Evolutionary conservation across 2,329 filamentous ascomycete species (phyloP).

Genomic region (Coleophoma crateriformis): DNA sequence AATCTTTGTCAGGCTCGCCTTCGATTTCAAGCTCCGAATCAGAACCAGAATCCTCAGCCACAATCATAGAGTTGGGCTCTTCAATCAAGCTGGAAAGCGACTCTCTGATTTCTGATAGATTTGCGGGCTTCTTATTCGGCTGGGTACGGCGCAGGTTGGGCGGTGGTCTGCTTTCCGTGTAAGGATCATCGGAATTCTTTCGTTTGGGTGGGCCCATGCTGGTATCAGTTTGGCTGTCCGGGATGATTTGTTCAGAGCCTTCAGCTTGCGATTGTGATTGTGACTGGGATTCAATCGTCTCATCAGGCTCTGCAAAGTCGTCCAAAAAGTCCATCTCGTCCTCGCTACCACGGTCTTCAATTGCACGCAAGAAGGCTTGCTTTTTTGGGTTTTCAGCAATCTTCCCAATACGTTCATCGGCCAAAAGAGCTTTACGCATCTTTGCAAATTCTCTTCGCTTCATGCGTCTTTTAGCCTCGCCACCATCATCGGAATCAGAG

Average conservation of each 20-base stretch:
- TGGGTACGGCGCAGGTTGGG: constrained; percentile 58
- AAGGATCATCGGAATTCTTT: constrained; percentile 33
- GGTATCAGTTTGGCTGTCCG: constrained; percentile 44
- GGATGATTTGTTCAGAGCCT: constrained; percentile 27
- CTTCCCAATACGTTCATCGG: constrained; percentile 85
- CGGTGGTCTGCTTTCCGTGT: constrained; percentile 46
- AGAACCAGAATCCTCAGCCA: constrained; percentile 44
- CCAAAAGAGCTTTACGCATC: constrained; percentile 83
- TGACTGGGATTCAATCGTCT: constrained; percentile 31
- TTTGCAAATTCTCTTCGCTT: constrained; percentile 86
- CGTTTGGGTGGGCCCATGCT: constrained; percentile 28
- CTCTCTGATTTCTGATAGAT: constrained; percentile 75
- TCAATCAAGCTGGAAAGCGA: constrained; percentile 82
- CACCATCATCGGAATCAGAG: constrained; percentile 86
- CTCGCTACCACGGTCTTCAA: constrained; percentile 75
- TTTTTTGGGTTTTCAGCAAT: constrained; percentile 87
- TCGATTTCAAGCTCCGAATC: constrained; percentile 48
- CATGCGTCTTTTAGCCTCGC: constrained; percentile 69
- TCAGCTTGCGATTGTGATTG: constrained; percentile 30
- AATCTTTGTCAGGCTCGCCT: constrained; percentile 41
- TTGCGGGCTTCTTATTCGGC: constrained; percentile 60
- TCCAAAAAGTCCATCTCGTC: constrained; percentile 74
- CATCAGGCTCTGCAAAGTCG: constrained; percentile 37
- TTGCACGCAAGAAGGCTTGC: constrained; percentile 81
- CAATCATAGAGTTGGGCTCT: constrained; percentile 44